phyloP scores from a whole-genome alignment of 176 grass and related monocot genomes.

The Triticum dicoccoides region DNA sequence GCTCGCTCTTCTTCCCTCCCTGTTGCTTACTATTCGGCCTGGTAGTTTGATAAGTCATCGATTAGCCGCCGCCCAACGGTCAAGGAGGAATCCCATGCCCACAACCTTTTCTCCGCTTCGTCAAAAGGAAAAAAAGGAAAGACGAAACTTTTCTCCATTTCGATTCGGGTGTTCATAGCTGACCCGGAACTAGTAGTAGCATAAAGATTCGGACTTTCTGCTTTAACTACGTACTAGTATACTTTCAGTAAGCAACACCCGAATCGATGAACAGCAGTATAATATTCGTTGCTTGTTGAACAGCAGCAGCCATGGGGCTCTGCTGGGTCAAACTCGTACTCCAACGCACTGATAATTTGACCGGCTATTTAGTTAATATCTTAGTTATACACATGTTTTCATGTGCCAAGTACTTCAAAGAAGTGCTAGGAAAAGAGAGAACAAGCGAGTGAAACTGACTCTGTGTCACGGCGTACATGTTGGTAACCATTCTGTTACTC shows the following conservation, averaged over 20 bases:
- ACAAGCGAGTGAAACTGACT: background rate
- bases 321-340: conserved; percentile 28
- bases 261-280: background rate
- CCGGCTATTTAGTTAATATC: background rate
- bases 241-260: background rate
- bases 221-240: background rate
- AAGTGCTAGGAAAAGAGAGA: background rate
- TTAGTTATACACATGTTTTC: background rate
- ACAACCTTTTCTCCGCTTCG: background rate
- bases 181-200: background rate
- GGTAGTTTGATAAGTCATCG: background rate
- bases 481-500: background rate
- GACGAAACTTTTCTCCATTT: background rate
- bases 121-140: background rate
- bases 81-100: background rate
- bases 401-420: background rate
- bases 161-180: background rate
- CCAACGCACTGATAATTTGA: conserved; percentile 15
- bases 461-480: background rate
- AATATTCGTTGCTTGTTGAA: background rate
- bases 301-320: background rate
- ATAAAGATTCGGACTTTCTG: background rate
- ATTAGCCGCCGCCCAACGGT: background rate
- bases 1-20: background rate
- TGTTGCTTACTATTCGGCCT: background rate